These are phyloP conservation scores for Neophaeococcomyces mojaviensis DNA, from an alignment of 2,329 filamentous ascomycete species.

Conservation along the genomic window DNA sequence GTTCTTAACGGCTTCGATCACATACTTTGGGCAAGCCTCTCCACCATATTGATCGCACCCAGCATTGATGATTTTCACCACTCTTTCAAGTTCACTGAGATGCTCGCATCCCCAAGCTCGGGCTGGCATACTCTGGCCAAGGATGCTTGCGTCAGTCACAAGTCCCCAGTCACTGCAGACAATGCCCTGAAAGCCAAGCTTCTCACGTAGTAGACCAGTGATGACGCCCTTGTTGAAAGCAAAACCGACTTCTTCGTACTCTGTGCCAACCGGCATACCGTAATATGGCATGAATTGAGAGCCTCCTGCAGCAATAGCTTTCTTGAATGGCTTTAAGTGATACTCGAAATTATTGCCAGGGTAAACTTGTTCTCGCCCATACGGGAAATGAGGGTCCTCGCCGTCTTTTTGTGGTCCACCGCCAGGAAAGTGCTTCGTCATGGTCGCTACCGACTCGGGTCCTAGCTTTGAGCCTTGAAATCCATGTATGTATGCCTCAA, in stretches of 20 bases:
- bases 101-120: conserved; percentile 42
- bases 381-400: conserved; percentile 47
- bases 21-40: conserved; percentile 41
- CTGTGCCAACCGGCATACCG: conserved; percentile 7
- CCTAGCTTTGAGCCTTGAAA: conserved; percentile 5
- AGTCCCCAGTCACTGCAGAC: conserved; percentile 48
- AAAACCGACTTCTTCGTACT: conserved; percentile 30
- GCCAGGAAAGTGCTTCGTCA: conserved; percentile 50
- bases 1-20: conserved; percentile 22
- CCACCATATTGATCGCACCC: conserved; percentile 49
- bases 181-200: conserved; percentile 47
- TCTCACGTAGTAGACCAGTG: conserved; percentile 40
- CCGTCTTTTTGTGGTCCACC: conserved; percentile 43
- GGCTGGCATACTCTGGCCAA: conserved; percentile 24
- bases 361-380: conserved; percentile 46
- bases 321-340: conserved; percentile 12
- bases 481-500: conserved; percentile 10
- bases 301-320: conserved; percentile 10
- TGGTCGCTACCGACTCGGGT: conserved; percentile 26
- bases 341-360: conserved; percentile 43
- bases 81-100: conserved; percentile 37
- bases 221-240: conserved; percentile 47
- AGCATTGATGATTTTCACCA: conserved; percentile 40
- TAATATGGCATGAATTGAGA: conserved; percentile 17
- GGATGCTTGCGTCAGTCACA: conserved; percentile 39